Evolutionary conservation across 1,284 basidiomycete genomes (phyloP).

Genomic region (Ganoderma lucidum): DNA sequence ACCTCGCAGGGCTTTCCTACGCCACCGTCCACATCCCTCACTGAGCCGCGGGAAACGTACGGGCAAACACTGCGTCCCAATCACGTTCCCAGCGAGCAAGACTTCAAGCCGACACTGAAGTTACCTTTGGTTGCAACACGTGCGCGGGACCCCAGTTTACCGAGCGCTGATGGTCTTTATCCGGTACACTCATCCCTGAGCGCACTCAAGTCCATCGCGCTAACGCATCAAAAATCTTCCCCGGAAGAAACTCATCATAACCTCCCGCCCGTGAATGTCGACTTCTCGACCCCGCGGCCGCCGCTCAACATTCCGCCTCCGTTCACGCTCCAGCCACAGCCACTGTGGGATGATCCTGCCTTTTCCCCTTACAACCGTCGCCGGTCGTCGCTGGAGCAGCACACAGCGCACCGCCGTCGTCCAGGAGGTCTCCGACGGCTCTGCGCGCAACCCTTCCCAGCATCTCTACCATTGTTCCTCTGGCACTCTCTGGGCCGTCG

Average conservation of each 20-base stretch:
- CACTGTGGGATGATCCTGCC: slow-evolving; percentile 61
- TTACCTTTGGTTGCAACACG: slow-evolving; percentile 26
- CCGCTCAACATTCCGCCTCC: slow-evolving; percentile 62
- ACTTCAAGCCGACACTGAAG: slow-evolving; percentile 24
- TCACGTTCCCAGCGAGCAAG: slow-evolving; percentile 28
- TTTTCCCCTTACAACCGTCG: slow-evolving; percentile 42
- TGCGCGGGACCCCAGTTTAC: slow-evolving; percentile 12
- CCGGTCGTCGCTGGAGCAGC: slow-evolving; percentile 27
- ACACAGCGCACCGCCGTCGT: slow-evolving; percentile 18
- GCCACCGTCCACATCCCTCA: slow-evolving; percentile 37
- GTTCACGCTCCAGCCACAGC: slow-evolving; percentile 69
- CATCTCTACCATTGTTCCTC: slow-evolving; percentile 24
- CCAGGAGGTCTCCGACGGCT: slow-evolving; percentile 19
- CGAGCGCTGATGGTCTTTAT: slow-evolving; percentile 21
- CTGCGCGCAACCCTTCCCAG: slow-evolving; percentile 25
- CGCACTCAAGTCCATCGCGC: slow-evolving; percentile 22
- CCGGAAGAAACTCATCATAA: slow-evolving; percentile 26
- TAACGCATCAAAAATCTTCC: slow-evolving; percentile 15
- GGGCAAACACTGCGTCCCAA: slow-evolving; percentile 26
- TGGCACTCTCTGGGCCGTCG: slow-evolving; percentile 18
- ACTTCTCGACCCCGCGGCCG: slow-evolving; percentile 53
- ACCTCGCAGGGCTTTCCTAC: slow-evolving; percentile 21
- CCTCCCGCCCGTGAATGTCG: slow-evolving; percentile 33
- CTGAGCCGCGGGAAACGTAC: slow-evolving; percentile 33
- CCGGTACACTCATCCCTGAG: slow-evolving; percentile 31